Conservation (phyloP, 1,284 basidiomycete species). For the Puccinia hordei region DNA sequence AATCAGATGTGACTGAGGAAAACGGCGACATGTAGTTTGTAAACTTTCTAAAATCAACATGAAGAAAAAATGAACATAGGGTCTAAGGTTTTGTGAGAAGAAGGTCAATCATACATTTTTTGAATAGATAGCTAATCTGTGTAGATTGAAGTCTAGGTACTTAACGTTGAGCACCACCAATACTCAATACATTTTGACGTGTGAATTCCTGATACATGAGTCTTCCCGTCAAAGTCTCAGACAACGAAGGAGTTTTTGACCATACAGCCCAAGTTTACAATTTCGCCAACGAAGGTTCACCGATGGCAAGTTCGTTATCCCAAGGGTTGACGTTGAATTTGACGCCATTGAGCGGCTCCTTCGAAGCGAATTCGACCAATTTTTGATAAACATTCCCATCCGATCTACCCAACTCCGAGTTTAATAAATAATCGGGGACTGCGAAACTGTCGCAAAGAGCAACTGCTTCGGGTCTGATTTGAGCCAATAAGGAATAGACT, state of each 20-base stretch:
- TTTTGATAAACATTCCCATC: slow-evolving; percentile 59
- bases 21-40: no score
- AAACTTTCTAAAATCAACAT: no score
- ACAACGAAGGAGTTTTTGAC: neutral
- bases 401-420: slow-evolving; percentile 59
- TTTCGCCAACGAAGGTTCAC: slow-evolving; percentile 35
- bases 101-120: no score
- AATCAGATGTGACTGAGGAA: no score
- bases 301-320: slow-evolving; percentile 43
- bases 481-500: slow-evolving; percentile 59
- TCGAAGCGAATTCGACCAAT: slow-evolving; percentile 54
- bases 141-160: no score
- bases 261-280: neutral
- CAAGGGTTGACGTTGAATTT: slow-evolving; percentile 58
- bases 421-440: slow-evolving; percentile 59
- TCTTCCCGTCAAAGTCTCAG: no score
- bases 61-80: no score
- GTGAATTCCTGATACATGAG: no score
- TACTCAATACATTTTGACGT: no score
- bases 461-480: slow-evolving; percentile 58
- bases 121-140: no score
- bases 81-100: no score
- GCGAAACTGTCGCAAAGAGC: slow-evolving; percentile 59
- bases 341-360: slow-evolving; percentile 55
- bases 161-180: no score